Conservation (phyloP, 345 rosid species). For the Punica granatum region DNA sequence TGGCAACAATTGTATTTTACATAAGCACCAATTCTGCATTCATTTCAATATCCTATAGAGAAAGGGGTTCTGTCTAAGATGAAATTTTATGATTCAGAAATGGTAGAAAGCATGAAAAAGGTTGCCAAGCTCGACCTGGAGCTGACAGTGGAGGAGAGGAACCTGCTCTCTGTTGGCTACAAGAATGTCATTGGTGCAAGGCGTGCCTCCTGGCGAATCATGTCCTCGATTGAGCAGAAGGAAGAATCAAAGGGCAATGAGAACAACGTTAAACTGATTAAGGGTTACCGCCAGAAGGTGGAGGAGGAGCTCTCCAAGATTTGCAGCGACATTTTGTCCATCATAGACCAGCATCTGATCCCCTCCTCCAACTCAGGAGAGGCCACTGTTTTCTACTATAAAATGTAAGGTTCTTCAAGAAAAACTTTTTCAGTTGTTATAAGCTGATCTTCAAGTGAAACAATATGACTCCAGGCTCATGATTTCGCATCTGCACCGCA, state of each 20-base stretch:
- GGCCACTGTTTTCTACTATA: slow-evolving; percentile 95
- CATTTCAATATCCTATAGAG: too few species aligned
- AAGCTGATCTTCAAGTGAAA: background rate
- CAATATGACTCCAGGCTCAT: background rate
- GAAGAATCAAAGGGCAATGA: slow-evolving; percentile 93
- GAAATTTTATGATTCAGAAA: slow-evolving; percentile 45
- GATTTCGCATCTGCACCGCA: background rate
- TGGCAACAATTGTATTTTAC: too few species aligned
- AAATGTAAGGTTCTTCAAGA: slow-evolving; percentile 48
- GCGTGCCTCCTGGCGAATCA: slow-evolving; percentile 93
- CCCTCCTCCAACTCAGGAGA: slow-evolving; percentile 83
- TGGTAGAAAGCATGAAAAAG: slow-evolving; percentile 95
- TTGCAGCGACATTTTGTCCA: slow-evolving; percentile 71
- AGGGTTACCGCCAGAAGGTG: slow-evolving; percentile 77
- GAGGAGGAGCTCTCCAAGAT: slow-evolving; percentile 88
- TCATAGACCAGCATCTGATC: slow-evolving; percentile 78
- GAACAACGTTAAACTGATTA: slow-evolving; percentile 71
- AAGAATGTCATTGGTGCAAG: slow-evolving; percentile 92
- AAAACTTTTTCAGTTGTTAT: background rate
- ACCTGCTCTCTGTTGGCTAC: slow-evolving; percentile 91
- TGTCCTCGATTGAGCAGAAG: slow-evolving; percentile 95
- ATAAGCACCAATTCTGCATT: too few species aligned
- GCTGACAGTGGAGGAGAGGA: slow-evolving; percentile 94
- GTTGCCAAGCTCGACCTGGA: slow-evolving; percentile 76
- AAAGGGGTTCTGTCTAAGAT: too few species aligned